Evolutionary conservation across 257 asterid species (phyloP).

Genomic region (Solanum bulbocastanum): DNA sequence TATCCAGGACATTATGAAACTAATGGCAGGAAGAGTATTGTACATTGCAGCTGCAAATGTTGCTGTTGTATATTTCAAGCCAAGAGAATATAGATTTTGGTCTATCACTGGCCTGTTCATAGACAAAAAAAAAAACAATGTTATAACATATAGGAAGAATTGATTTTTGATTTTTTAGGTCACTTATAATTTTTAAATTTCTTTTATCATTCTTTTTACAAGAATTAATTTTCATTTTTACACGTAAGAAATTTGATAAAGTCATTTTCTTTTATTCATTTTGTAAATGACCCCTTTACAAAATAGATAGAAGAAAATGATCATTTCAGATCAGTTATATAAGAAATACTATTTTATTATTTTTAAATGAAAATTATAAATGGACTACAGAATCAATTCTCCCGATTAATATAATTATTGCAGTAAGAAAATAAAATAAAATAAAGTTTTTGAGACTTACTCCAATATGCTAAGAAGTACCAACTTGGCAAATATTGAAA

Average conservation of each 20-base stretch:
- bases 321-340: no score
- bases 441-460: conserved; percentile 32
- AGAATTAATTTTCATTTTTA: no score
- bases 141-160: background rate
- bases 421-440: background rate
- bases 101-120: conserved; percentile 75
- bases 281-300: no score
- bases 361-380: background rate
- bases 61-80: conserved; percentile 89
- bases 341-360: no score
- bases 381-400: background rate
- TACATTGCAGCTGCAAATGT: conserved; percentile 95
- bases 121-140: background rate
- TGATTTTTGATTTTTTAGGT: background rate
- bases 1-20: conserved; percentile 70
- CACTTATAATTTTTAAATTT: background rate
- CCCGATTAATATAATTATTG: background rate
- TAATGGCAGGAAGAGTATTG: conserved; percentile 83
- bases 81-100: conserved; percentile 81
- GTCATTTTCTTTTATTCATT: background rate
- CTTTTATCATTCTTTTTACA: no score
- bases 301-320: background rate
- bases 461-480: conserved; percentile 57
- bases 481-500: conserved; percentile 45
- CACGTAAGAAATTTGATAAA: no score